Conservation (phyloP, 495 filamentous ascomycete genomes). For the Bacidia gigantensis region DNA sequence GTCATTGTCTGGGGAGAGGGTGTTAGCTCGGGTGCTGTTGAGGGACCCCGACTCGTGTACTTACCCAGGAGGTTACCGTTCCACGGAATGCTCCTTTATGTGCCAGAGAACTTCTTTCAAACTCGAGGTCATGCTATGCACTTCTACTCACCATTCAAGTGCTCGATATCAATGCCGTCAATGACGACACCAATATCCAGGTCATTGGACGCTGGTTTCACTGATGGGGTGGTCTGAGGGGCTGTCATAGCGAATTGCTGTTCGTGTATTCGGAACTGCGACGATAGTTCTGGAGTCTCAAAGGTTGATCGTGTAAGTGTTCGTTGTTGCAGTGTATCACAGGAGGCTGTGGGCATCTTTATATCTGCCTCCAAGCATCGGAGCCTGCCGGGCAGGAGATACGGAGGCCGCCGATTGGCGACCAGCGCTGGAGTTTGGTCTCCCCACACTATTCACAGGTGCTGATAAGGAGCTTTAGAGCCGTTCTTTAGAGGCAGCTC, state of each 20-base stretch:
- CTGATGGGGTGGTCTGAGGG: no score
- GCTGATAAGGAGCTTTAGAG: no score
- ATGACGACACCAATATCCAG: conserved; percentile 47
- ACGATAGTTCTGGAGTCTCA: no score
- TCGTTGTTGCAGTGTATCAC: no score
- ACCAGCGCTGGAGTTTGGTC: no score
- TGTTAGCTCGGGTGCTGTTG: conserved; percentile 3
- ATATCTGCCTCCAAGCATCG: no score
- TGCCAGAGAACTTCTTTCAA: conserved; percentile 5
- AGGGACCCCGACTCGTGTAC: conserved; percentile 7
- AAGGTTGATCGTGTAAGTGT: no score
- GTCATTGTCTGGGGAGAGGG: conserved; percentile 33
- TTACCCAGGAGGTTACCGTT: conserved; percentile 44
- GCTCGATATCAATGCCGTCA: conserved; percentile 42
- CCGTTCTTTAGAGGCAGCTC: no score
- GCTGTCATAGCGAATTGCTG: neutral
- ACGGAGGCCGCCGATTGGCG: no score
- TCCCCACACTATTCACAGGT: no score
- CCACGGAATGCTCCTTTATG: conserved; percentile 36
- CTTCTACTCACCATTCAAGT: conserved; percentile 33
- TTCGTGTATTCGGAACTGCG: neutral
- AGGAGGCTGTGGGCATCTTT: no score
- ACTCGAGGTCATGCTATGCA: conserved; percentile 4
- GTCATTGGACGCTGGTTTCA: conserved; percentile 14
- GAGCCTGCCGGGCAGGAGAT: no score